These are phyloP conservation scores for Podaxis sp. DNA, from an alignment of 768 basidiomycete species.

Conservation along the genomic window DNA sequence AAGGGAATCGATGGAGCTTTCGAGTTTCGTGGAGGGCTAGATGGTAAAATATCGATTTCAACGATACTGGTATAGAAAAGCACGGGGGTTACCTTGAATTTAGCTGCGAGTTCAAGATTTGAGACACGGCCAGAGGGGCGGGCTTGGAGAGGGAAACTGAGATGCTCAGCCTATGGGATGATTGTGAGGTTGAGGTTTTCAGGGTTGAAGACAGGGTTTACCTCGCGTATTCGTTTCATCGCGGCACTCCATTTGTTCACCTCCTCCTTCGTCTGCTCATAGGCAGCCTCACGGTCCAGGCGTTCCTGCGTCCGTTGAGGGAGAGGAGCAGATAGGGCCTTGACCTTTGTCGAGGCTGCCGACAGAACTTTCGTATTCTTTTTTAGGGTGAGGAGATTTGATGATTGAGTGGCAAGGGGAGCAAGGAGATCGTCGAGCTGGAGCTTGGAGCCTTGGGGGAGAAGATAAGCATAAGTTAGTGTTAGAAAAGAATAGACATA, in stretches of 20 bases:
- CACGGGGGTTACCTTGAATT: conserved; percentile 67
- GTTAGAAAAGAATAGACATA: conserved; percentile 26
- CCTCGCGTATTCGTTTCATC: conserved; percentile 91
- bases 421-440: conserved; percentile 74
- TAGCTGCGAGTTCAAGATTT: conserved; percentile 74
- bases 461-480: neutral
- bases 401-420: conserved; percentile 64
- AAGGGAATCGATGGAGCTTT: conserved; percentile 80
- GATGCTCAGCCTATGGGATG: conserved; percentile 67
- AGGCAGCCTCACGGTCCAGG: conserved; percentile 90
- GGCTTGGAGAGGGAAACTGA: conserved; percentile 83
- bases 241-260: conserved; percentile 92
- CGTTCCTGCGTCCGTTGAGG: conserved; percentile 87
- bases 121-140: conserved; percentile 55
- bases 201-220: conserved; percentile 26
- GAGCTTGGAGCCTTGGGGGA: conserved; percentile 50
- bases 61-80: neutral
- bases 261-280: conserved; percentile 89
- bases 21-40: conserved; percentile 82
- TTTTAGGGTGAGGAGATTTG: conserved; percentile 64
- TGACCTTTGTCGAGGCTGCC: conserved; percentile 47
- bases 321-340: conserved; percentile 78
- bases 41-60: neutral
- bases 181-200: conserved; percentile 9
- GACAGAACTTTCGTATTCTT: conserved; percentile 64